Evolutionary conservation across 768 basidiomycete genomes (phyloP).

Genomic region (Russula abietina): DNA sequence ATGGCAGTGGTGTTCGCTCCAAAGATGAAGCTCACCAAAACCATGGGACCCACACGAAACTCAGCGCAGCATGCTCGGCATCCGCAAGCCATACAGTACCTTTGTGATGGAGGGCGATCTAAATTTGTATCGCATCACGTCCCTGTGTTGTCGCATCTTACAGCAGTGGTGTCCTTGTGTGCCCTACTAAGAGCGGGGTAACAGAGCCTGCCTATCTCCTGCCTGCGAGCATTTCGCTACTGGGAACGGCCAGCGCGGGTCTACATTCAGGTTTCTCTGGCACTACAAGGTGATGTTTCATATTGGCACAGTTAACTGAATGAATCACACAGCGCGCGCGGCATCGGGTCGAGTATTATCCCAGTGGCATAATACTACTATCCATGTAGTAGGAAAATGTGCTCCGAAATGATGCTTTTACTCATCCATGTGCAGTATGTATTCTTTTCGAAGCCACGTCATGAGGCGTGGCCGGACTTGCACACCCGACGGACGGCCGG

Average conservation of each 20-base stretch:
- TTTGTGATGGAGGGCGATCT: not conserved
- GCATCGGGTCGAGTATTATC: not conserved
- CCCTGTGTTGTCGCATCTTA: not conserved
- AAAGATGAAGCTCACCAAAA: not conserved
- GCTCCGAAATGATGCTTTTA: too few relatives aligned
- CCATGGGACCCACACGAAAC: not conserved
- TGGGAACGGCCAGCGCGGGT: not conserved
- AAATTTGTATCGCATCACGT: not conserved
- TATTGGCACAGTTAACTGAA: not conserved
- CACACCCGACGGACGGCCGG: not conserved
- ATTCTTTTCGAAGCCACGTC: not conserved
- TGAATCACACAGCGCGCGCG: not conserved
- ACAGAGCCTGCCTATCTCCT: not conserved
- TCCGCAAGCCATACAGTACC: not conserved
- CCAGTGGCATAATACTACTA: not conserved
- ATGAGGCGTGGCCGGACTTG: not conserved
- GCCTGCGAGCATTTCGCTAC: conserved; percentile 2
- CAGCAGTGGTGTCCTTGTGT: not conserved
- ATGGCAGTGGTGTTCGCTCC: not conserved
- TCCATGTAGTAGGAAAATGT: not conserved
- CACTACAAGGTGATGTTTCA: not conserved
- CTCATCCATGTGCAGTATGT: not conserved
- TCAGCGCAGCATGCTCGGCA: not conserved
- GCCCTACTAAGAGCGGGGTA: not conserved
- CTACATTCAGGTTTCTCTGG: not conserved